Conservation (phyloP, 2,329 filamentous ascomycete genomes). For the Cadophora malorum region DNA sequence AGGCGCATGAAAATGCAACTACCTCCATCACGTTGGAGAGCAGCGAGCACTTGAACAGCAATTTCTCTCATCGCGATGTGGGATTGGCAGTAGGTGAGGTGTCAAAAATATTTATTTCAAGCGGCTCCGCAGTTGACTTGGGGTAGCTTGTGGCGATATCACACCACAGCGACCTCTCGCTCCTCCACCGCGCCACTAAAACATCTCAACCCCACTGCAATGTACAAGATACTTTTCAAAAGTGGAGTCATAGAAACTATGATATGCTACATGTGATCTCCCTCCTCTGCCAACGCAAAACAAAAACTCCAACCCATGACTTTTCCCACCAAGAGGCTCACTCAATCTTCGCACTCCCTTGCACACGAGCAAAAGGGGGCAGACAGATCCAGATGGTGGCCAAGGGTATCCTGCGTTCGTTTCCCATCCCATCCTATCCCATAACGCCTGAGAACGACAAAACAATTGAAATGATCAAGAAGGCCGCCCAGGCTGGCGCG, state of each 20-base stretch:
- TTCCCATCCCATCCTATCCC: neutral
- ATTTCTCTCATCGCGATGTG: too few relatives aligned
- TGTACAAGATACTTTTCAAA: neutral
- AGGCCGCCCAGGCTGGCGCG: neutral
- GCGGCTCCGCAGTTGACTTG: too few relatives aligned
- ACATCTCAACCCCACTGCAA: neutral
- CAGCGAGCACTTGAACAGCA: too few relatives aligned
- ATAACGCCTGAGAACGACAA: slow-evolving; percentile 1
- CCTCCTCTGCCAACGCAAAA: neutral
- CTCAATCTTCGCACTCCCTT: slow-evolving; percentile 19
- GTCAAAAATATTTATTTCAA: neutral
- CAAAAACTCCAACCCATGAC: slow-evolving; percentile 8
- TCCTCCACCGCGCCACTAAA: too few relatives aligned
- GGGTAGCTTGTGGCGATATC: neutral
- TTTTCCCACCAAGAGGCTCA: slow-evolving; percentile 19
- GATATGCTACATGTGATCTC: neutral
- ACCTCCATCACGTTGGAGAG: too few relatives aligned
- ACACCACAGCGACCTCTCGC: neutral
- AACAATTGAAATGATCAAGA: neutral
- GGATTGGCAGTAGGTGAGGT: neutral
- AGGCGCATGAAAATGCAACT: too few relatives aligned
- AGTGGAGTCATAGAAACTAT: slow-evolving; percentile 16
- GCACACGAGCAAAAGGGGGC: slow-evolving; percentile 6
- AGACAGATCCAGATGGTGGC: slow-evolving; percentile 13
- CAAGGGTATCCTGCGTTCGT: slow-evolving; percentile 16